Conservation (phyloP, 352 stramenopile genomes). For the Phytophthora crassamura region DNA sequence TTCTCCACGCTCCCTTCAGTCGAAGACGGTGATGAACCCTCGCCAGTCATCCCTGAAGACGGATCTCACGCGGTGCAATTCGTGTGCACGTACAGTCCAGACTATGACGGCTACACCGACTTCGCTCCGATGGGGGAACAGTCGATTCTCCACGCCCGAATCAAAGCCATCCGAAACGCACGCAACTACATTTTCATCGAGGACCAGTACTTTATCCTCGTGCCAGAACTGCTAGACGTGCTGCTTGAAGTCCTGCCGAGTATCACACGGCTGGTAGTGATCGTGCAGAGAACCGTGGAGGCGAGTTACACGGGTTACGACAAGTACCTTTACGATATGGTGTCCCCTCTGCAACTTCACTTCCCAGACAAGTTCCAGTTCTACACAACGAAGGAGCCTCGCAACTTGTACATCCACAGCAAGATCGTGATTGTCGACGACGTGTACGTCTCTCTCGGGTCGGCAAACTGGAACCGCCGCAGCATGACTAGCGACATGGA, state of each 20-base stretch:
- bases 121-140: constrained; percentile 57
- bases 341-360: constrained; percentile 10
- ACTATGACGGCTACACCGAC: constrained; percentile 40
- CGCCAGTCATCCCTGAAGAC: constrained; percentile 14
- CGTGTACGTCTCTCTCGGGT: constrained; percentile 17
- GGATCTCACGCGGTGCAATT: constrained; percentile 42
- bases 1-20: constrained; percentile 16
- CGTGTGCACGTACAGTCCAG: constrained; percentile 30
- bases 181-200: constrained; percentile 64
- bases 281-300: constrained; percentile 44
- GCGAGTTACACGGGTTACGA: constrained; percentile 17
- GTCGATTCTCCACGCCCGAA: constrained; percentile 44
- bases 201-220: constrained; percentile 60
- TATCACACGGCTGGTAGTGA: constrained; percentile 46
- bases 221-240: constrained; percentile 36
- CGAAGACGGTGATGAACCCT: background rate
- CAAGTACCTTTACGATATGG: constrained; percentile 24
- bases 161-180: constrained; percentile 55
- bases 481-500: constrained; percentile 23
- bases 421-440: constrained; percentile 18
- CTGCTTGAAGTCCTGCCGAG: constrained; percentile 36
- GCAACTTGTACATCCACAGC: constrained; percentile 22
- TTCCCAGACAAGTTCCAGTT: constrained; percentile 20
- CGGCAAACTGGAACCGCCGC: constrained; percentile 18
- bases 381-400: constrained; percentile 18